Evolutionary conservation across 768 basidiomycete species (phyloP), one percentile per base, ranked within the genome.

Genomic region (Agaricus subrufescens): DNA sequence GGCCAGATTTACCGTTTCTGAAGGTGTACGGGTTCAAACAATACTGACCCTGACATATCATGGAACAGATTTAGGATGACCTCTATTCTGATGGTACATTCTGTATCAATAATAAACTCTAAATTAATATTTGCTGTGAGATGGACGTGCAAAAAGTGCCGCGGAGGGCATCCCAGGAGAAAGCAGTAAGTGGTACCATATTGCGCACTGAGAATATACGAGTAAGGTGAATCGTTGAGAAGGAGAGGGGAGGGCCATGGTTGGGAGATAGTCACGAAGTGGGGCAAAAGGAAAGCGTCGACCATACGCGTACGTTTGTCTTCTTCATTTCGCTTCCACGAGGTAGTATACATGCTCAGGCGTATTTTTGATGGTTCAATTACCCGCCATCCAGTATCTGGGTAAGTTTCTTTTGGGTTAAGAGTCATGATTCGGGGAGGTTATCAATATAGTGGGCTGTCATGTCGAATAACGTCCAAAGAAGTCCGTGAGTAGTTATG

Each of bases 401-500:
- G 29, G 15, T 47, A 39, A 56, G n/a, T 31, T 44, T 29, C 6
- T 44, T 43, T 4, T 50, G 34, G 12, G 19, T n/a, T 26, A 29
- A 23, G 55, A 50, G 1, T 15, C n/a, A 34, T 34, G 51, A 52
- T 23, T 46, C 46, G 12, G 55, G 55, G 43, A 78, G 65, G 61
- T 70, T 71, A 69, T 92, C 89, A 64, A 92, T 90, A 68, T 87
- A 89, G 62, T 81, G 73, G 40, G 86, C 80, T 30, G 83, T 84
- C 62, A 87, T 73, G 73, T 97, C 94, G 68, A 94, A 94, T 58
- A 97, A 77, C 7, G 94, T 96, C 94, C 94, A 97, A 50, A 95
- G 75, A 39, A 96, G 75, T 23, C 95, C 95, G 61, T 97, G 95
- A 6, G 94, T 96, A 31, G 94, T 91, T 64, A 96, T 87, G 63